Base-by-base conservation (phyloP, 2,329 filamentous ascomycete species). In the Nigrospora oryzae region DNA sequence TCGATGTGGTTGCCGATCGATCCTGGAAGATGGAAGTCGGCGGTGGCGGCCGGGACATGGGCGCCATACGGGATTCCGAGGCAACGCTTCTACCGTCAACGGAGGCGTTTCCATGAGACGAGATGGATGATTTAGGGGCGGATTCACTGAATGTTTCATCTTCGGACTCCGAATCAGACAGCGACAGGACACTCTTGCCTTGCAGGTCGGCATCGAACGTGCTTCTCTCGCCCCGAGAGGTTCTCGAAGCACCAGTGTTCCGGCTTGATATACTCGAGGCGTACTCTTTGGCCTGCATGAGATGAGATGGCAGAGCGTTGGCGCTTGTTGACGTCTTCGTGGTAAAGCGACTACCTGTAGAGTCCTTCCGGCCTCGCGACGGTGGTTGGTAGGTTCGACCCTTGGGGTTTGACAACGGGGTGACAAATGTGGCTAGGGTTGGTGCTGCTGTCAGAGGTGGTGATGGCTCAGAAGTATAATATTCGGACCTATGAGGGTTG, bases 81-180 rank as follows among this genome's bases (percentile, higher is more conserved):
- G 51, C 48, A 11, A 49, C 42, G 36, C 50, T 54, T 15, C 44
- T 28, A 38, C 50, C 50, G 33, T 58, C 55, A 14, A 56, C 51
- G 13, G 53, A 54, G 36, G 51, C 48, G 16, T 55, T 56, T 13
- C 54, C 54, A 6, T 61, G 62, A 5, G 60, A 58, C 3, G 60
- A 59, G n/a, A 59, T 46, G 5, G 62, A 63, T 11, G 60, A 59
- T 37, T 57, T 61, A 3, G 62, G 58, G 2, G 56, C 54, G 3
- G 60, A 51, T 11, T 63, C 63, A 7, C 55, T 54, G 15, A 54
- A 56, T 23, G 63, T 67, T 28, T 71, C 70, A 5, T 74, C 73
- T 46, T 80, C 77, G 0, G 75, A 79, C 48, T 79, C 75, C 0
- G 76, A 79, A 2, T 63, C 60, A 1, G 75, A 79, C 1, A 81